A percentile compares a stretch with the other conserved stretches of the same genome.
phyloP scores from a whole-genome alignment of 768 basidiomycete species.

The Hydnum rufescens region DNA sequence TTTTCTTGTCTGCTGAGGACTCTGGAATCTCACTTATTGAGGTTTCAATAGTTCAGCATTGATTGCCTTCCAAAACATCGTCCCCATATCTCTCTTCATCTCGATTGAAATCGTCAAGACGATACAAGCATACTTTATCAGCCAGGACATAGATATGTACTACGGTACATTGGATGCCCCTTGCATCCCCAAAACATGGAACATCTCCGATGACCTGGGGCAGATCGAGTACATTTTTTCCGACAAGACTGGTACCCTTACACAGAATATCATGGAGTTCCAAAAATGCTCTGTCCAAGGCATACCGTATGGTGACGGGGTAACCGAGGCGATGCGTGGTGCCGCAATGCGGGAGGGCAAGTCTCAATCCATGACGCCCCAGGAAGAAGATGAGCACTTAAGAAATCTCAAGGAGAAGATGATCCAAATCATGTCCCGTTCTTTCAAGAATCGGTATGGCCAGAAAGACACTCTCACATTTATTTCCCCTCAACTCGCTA shows the following conservation, averaged over 20 bases:
- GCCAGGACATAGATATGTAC: conserved; percentile 93
- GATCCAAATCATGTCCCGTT: conserved; percentile 48
- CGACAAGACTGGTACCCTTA: conserved; percentile 93
- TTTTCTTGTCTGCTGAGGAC: not conserved
- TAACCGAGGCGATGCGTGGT: conserved; percentile 90
- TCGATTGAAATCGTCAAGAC: conserved; percentile 98
- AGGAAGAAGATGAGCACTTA: conserved; percentile 51
- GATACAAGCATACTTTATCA: conserved; percentile 91
- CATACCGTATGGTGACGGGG: conserved; percentile 72
- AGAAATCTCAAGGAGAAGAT: conserved; percentile 49
- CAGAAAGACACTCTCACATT: conserved; percentile 70
- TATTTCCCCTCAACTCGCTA: conserved; percentile 67
- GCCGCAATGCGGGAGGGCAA: conserved; percentile 69
- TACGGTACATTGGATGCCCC: conserved; percentile 69
- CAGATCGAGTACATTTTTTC: conserved; percentile 94
- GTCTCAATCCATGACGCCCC: conserved; percentile 41
- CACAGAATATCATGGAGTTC: conserved; percentile 98
- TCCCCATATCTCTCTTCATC: conserved; percentile 89
- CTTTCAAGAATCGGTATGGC: conserved; percentile 77
- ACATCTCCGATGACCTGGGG: conserved; percentile 93
- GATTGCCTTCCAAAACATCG: conserved; percentile 94
- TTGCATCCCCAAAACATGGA: conserved; percentile 95
- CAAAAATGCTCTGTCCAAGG: conserved; percentile 85
- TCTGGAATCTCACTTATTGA: not conserved
- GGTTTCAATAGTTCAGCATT: conserved; percentile 49